Percentiles rank a stretch among this genome's conserved stretches.
Conservation (phyloP, 495 filamentous ascomycete species). For the Chaetomium tenue region DNA sequence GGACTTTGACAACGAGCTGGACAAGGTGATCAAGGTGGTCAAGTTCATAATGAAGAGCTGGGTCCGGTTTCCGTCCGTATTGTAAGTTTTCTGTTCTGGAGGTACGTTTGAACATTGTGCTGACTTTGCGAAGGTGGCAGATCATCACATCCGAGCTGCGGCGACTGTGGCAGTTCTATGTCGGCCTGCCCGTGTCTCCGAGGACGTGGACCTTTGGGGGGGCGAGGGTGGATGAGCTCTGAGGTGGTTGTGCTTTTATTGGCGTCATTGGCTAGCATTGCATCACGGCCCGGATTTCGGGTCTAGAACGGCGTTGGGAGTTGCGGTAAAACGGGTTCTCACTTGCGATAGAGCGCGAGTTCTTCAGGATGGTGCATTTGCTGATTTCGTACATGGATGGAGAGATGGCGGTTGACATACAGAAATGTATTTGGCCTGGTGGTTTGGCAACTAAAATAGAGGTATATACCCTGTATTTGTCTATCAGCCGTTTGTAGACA, state of each 20-base stretch:
- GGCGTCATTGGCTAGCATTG: slow-evolving; percentile 5
- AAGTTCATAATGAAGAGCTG: slow-evolving; percentile 69
- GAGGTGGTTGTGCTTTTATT: slow-evolving; percentile 8
- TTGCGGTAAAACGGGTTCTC: slow-evolving; percentile 8
- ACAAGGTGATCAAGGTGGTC: slow-evolving; percentile 57
- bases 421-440: background rate
- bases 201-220: slow-evolving; percentile 63
- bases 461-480: background rate
- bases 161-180: slow-evolving; percentile 70
- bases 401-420: background rate
- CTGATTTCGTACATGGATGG: background rate
- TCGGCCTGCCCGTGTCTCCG: slow-evolving; percentile 72
- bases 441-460: background rate
- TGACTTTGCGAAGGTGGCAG: slow-evolving; percentile 51
- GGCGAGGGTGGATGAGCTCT: slow-evolving; percentile 55
- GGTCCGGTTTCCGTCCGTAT: slow-evolving; percentile 60
- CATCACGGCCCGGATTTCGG: slow-evolving; percentile 1
- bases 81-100: slow-evolving; percentile 57
- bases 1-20: slow-evolving; percentile 61
- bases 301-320: slow-evolving; percentile 24
- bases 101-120: background rate
- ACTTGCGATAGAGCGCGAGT: background rate
- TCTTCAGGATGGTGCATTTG: background rate
- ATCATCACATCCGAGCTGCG: slow-evolving; percentile 59
- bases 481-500: background rate